These are phyloP conservation scores for Backusella parvicylindrica DNA, from an alignment of 192 early-diverging fungal genomes.

Conservation along the genomic window DNA sequence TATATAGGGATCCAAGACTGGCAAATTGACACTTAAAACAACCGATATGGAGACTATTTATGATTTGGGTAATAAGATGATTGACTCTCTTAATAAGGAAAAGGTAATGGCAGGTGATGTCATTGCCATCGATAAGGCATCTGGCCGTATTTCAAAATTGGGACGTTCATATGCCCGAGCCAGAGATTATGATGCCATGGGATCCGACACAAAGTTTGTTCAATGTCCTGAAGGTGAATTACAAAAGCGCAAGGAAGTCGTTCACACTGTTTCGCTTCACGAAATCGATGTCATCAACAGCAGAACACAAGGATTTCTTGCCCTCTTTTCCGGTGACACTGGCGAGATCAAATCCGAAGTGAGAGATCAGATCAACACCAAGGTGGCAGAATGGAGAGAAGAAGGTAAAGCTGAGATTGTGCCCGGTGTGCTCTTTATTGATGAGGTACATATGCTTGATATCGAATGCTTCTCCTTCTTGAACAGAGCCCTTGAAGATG, in stretches of 20 bases:
- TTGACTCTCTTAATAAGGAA: conserved; percentile 94
- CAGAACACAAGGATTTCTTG: conserved; percentile 94
- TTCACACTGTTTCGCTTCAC: conserved; percentile 97
- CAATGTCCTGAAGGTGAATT: conserved; percentile 99
- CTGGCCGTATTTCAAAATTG: conserved; percentile 91
- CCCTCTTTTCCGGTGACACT: conserved; percentile 97
- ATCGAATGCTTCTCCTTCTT: conserved; percentile 99
- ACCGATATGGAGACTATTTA: conserved; percentile 99
- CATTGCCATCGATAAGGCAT: conserved; percentile 97
- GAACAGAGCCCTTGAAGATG: conserved; percentile 95
- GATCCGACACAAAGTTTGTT: conserved; percentile 95
- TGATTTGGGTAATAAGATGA: conserved; percentile 99
- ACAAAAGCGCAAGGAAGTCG: conserved; percentile 94
- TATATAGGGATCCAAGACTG: conserved; percentile 83
- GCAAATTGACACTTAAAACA: conserved; percentile 97
- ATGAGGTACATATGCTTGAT: conserved; percentile 99
- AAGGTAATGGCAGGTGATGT: conserved; percentile 98
- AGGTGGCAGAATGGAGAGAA: conserved; percentile 96
- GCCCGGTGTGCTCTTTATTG: conserved; percentile 96
- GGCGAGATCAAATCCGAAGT: conserved; percentile 98
- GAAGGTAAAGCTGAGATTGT: conserved; percentile 98
- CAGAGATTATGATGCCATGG: conserved; percentile 97
- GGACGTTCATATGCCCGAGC: conserved; percentile 96
- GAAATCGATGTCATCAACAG: conserved; percentile 99
- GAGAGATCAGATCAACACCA: conserved; percentile 96